Evolutionary conservation across 805 yeast species (phyloP).

Genomic region (Ogataea ganodermae): DNA sequence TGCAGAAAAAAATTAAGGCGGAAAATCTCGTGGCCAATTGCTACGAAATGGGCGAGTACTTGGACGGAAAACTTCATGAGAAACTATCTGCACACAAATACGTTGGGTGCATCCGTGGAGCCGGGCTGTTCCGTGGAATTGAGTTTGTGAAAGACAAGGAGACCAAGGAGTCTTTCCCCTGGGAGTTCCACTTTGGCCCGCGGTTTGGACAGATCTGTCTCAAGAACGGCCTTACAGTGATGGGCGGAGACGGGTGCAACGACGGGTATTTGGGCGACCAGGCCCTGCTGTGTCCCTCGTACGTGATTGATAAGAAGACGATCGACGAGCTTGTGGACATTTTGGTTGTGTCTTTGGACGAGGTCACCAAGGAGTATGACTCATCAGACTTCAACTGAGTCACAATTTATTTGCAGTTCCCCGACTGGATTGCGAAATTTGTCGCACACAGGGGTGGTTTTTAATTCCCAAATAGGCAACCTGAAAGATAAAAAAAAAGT

Average conservation of each 20-base stretch:
- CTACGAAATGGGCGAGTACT: conserved; percentile 43
- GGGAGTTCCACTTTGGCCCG: conserved; percentile 33
- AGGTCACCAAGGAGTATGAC: conserved; percentile 8
- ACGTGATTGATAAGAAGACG: conserved; percentile 39
- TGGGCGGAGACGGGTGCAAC: conserved; percentile 44
- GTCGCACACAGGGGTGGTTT: background rate
- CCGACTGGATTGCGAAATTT: background rate
- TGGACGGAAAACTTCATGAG: conserved; percentile 39
- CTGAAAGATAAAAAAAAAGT: conserved; percentile 5
- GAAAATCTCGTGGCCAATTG: conserved; percentile 43
- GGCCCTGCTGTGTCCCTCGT: conserved; percentile 47
- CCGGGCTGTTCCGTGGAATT: conserved; percentile 56
- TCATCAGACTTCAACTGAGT: background rate
- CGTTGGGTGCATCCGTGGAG: conserved; percentile 56
- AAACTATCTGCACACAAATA: conserved; percentile 33
- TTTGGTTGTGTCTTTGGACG: conserved; percentile 16
- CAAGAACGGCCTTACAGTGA: conserved; percentile 42
- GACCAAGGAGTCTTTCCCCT: conserved; percentile 48
- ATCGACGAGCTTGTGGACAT: conserved; percentile 34
- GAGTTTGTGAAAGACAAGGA: conserved; percentile 49
- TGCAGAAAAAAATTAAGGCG: conserved; percentile 42
- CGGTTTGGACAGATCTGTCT: conserved; percentile 37
- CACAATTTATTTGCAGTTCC: background rate
- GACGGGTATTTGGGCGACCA: conserved; percentile 48
- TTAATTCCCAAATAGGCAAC: conserved; percentile 1